Conservation (phyloP, 495 filamentous ascomycete species). For the Talaromyces adpressus region DNA sequence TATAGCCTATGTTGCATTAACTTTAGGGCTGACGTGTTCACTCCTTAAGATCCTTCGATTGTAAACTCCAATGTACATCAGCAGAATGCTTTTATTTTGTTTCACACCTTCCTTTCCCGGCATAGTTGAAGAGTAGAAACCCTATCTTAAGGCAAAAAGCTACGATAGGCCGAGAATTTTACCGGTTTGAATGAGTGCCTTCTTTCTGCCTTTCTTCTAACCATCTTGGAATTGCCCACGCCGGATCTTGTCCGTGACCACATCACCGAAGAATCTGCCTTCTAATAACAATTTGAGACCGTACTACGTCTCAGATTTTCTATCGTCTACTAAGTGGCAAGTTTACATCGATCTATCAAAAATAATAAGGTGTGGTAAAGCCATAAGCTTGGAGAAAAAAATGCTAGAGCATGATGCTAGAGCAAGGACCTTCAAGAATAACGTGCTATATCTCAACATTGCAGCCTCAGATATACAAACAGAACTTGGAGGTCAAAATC, state of each 20-base stretch:
- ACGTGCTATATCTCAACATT: no score
- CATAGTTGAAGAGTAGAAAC: not conserved
- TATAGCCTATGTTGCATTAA: not conserved
- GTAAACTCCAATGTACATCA: not conserved
- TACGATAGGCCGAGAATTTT: not conserved
- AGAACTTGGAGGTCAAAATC: no score
- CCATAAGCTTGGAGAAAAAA: not conserved
- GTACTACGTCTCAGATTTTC: not conserved
- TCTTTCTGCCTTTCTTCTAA: not conserved
- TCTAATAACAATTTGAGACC: not conserved
- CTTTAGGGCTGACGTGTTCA: not conserved
- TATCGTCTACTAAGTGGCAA: not conserved
- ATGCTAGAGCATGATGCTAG: not conserved
- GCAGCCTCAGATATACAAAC: no score
- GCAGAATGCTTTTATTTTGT: not conserved
- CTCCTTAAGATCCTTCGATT: not conserved
- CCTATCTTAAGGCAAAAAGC: not conserved
- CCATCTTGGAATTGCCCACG: not conserved
- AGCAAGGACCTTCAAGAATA: not conserved
- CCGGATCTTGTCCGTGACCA: not conserved
- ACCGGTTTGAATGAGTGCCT: not conserved
- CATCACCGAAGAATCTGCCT: not conserved
- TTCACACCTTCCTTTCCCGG: not conserved
- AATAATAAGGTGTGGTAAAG: not conserved
- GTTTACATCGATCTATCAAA: not conserved